phyloP scores from a whole-genome alignment of 805 yeast genomes.

The Saccharomyces paradoxus region DNA sequence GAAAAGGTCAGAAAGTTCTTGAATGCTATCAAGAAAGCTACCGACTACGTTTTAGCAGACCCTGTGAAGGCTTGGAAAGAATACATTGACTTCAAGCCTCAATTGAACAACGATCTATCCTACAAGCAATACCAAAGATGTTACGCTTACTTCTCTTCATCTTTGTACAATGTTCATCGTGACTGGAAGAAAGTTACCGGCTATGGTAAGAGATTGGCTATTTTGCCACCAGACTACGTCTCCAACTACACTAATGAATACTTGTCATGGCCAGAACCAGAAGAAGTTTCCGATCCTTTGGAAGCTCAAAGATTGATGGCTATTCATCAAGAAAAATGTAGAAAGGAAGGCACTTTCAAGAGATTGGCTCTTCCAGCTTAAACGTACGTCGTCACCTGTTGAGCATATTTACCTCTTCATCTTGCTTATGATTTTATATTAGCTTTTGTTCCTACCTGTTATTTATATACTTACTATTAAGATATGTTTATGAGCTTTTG shows the following conservation, averaged over 20 bases:
- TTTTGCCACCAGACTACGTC: slow-evolving; percentile 41
- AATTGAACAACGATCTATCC: slow-evolving; percentile 35
- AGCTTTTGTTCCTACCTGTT: no score
- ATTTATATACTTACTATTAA: no score
- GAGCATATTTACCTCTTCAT: no score
- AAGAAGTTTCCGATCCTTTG: slow-evolving; percentile 39
- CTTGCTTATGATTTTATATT: no score
- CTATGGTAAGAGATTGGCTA: slow-evolving; percentile 46
- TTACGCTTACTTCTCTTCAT: slow-evolving; percentile 44
- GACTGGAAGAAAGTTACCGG: slow-evolving; percentile 51
- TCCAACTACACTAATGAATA: slow-evolving; percentile 46
- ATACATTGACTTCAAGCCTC: slow-evolving; percentile 41
- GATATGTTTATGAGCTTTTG: no score
- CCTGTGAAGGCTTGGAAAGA: slow-evolving; percentile 42
- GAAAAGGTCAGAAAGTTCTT: slow-evolving; percentile 39
- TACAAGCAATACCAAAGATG: slow-evolving; percentile 44
- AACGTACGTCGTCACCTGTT: background rate
- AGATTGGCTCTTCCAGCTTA: slow-evolving; percentile 32
- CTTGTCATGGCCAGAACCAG: slow-evolving; percentile 43
- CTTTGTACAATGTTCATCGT: slow-evolving; percentile 45
- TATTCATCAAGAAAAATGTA: slow-evolving; percentile 39
- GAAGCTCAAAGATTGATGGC: slow-evolving; percentile 43
- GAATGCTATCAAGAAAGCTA: slow-evolving; percentile 43
- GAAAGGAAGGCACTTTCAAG: slow-evolving; percentile 41
- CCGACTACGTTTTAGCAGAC: slow-evolving; percentile 37